These are phyloP conservation scores for Lachnellula hyalina DNA, from an alignment of 2,329 filamentous ascomycete genomes.

Conservation along the genomic window DNA sequence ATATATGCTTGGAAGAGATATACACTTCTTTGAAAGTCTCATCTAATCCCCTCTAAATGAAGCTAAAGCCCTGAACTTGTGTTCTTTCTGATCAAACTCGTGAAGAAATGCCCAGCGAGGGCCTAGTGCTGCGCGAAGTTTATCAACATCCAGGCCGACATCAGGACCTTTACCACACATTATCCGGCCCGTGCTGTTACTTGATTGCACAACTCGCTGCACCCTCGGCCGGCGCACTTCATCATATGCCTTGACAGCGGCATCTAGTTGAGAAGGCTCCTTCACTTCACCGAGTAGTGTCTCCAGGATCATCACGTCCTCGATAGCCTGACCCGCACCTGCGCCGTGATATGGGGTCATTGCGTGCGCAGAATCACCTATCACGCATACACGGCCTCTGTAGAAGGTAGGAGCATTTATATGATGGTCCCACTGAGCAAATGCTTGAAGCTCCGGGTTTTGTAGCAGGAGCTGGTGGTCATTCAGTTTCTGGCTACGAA, in stretches of 20 bases:
- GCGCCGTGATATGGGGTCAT: constrained; percentile 53
- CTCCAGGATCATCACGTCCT: constrained; percentile 40
- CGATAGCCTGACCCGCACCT: constrained; percentile 51
- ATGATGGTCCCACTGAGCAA: not conserved
- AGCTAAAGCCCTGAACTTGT: not conserved
- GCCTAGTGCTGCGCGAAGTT: not conserved
- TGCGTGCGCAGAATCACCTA: constrained; percentile 58
- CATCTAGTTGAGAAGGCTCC: constrained; percentile 29
- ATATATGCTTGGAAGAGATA: too few relatives aligned
- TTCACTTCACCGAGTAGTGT: constrained; percentile 39
- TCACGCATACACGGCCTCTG: constrained; percentile 35
- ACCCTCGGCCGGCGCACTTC: constrained; percentile 6
- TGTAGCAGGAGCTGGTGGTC: not conserved
- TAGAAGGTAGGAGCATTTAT: not conserved
- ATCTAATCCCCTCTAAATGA: too few relatives aligned
- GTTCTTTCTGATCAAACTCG: not conserved
- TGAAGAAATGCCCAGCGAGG: not conserved
- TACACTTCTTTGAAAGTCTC: too few relatives aligned
- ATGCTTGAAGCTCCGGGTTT: not conserved
- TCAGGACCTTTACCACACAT: not conserved
- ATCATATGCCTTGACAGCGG: constrained; percentile 45
- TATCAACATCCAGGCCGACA: not conserved
- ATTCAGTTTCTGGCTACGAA: not conserved
- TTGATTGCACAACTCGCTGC: not conserved
- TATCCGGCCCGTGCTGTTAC: not conserved